Conservation (phyloP, 257 asterid genomes). For the Cynanchum wilfordii region DNA sequence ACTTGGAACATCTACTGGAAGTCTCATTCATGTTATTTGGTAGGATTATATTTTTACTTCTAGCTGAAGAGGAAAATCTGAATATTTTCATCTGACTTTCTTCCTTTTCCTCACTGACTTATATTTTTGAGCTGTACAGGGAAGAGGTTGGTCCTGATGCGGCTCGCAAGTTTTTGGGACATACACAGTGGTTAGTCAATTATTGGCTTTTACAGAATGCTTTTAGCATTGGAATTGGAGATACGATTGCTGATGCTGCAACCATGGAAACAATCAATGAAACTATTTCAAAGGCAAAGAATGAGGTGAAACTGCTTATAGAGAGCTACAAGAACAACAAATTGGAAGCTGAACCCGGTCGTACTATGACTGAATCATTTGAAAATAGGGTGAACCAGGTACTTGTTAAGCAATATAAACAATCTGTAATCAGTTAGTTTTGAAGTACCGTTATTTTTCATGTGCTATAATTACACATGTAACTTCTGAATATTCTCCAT, state of each 20-base stretch:
- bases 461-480: background rate
- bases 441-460: background rate
- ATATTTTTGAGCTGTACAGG: conserved; percentile 41
- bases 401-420: background rate
- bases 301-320: conserved; percentile 82
- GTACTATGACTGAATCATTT: conserved; percentile 94
- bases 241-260: conserved; percentile 92
- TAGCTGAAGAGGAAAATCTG: no score
- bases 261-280: conserved; percentile 84
- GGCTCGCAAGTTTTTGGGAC: conserved; percentile 97
- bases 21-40: conserved; percentile 99
- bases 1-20: conserved; percentile 93
- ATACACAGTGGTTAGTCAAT: conserved; percentile 98
- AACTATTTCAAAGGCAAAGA: conserved; percentile 83
- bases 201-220: conserved; percentile 97
- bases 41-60: conserved; percentile 19
- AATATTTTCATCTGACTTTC: background rate
- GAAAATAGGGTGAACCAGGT: conserved; percentile 99
- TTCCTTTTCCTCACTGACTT: conserved; percentile 5
- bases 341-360: conserved; percentile 98
- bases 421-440: background rate
- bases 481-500: background rate
- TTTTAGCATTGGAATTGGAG: conserved; percentile 98
- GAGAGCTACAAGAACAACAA: conserved; percentile 62
- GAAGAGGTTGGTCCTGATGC: conserved; percentile 99